Base-by-base conservation (phyloP, 148 eudicot genomes). In the Rhododendron griersonianum region DNA sequence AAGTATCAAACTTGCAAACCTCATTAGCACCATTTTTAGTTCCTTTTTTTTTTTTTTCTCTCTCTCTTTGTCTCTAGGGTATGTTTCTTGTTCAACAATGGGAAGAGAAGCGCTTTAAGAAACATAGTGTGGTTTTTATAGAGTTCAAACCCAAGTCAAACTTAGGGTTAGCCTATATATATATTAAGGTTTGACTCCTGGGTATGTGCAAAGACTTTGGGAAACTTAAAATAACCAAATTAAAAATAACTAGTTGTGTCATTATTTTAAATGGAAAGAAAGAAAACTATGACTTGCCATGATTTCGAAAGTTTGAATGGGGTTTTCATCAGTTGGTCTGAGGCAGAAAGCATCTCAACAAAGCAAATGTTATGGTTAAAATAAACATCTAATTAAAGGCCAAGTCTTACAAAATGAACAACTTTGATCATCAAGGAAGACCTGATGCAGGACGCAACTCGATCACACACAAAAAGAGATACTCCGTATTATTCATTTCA, bases 141-240 rank as follows among this genome's bases (percentile, higher is more conserved):
- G 96, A 93, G 90, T 50, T 77, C 83, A 87, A 14, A 88, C 86
- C 39, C 35, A 88, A 85, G 91, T 93, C 94, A 92, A 89, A 89
- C 83, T 87, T 89, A 88, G 91, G 89, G 85, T 85, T 87, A 85
- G 74, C 80, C 82, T 81, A 84, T 67, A 30, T 7, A 2, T 30
- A 3, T 30, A 71, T 28, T 85, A 80, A 28, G 84, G 85, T 87
- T 75, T 82, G 69, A 53, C 63, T 78, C 81, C 75, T 87, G 85
- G 91, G 78, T 88, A 89, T 89, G 81, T 88, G 89, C 90, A 90
- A 88, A 41, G 86, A 93, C 87, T 93, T 51, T 14, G 95, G 92
- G 88, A 86, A 88, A 82, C 93, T 86, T 77, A 87, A 90, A 79
- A 76, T 28, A 85, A 48, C n/a, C 75, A 74, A 82, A 83, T 57